phyloP scores from a whole-genome alignment of 1,284 basidiomycete species.

The Mycena sp. region DNA sequence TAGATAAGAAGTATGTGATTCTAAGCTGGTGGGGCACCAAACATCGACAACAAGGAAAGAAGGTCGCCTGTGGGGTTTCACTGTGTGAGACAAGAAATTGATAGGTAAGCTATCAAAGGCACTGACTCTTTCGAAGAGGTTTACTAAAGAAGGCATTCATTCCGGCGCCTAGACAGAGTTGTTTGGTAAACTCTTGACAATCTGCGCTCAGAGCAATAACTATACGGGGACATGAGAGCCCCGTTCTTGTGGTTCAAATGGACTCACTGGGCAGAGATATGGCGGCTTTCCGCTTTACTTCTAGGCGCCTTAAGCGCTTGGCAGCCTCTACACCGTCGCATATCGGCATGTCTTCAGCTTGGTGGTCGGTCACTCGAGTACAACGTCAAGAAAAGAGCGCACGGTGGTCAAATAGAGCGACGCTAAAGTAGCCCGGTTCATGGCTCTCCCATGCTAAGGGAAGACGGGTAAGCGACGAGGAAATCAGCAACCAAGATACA shows the following conservation, averaged over 20 bases:
- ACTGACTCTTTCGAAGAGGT: slow-evolving; percentile 68
- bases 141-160: slow-evolving; percentile 81
- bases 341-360: slow-evolving; percentile 72
- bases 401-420: slow-evolving; percentile 80
- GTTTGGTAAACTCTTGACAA: slow-evolving; percentile 78
- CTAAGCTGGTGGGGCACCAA: slow-evolving; percentile 43
- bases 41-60: slow-evolving; percentile 56
- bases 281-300: slow-evolving; percentile 60
- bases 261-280: slow-evolving; percentile 64
- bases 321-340: slow-evolving; percentile 79
- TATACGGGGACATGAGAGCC: slow-evolving; percentile 36
- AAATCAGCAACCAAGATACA: slow-evolving; percentile 19
- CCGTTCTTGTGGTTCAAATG: background rate
- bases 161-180: slow-evolving; percentile 74
- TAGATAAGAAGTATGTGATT: background rate
- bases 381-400: slow-evolving; percentile 36
- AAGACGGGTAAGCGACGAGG: background rate
- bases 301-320: slow-evolving; percentile 67
- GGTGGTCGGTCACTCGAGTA: background rate
- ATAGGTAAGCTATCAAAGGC: background rate
- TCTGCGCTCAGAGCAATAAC: slow-evolving; percentile 78
- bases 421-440: slow-evolving; percentile 71
- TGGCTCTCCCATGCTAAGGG: slow-evolving; percentile 70
- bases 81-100: background rate
- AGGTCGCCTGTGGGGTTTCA: slow-evolving; percentile 50